Evolutionary conservation across 345 rosid species (phyloP).

Genomic region (Fremontodendron californicum): DNA sequence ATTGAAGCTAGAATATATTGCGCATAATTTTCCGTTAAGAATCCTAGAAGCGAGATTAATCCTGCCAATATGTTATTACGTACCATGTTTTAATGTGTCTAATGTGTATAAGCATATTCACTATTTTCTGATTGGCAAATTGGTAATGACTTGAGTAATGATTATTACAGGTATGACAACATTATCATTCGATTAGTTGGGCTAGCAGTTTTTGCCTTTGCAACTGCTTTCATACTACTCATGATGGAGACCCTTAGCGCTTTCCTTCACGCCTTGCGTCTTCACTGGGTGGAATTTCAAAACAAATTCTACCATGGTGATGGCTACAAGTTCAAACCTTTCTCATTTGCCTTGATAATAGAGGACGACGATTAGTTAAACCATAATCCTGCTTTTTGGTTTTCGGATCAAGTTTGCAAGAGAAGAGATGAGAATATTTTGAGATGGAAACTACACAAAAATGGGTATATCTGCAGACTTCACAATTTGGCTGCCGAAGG

Average conservation of each 20-base stretch:
- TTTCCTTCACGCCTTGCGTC: constrained; percentile 93
- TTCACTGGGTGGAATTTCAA: constrained; percentile 97
- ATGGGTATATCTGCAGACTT: not conserved
- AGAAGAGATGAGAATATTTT: constrained; percentile 10
- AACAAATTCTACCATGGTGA: constrained; percentile 89
- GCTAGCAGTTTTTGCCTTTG: constrained; percentile 82
- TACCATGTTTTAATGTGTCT: not conserved
- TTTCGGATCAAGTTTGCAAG: not conserved
- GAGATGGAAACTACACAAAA: constrained; percentile 10
- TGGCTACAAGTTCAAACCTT: constrained; percentile 91
- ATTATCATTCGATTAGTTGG: constrained; percentile 67
- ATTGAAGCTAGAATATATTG: not conserved
- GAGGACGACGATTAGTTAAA: constrained; percentile 62
- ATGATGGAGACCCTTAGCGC: constrained; percentile 99
- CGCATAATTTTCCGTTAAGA: constrained; percentile 1
- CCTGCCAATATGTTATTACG: not conserved
- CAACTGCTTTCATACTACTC: constrained; percentile 84
- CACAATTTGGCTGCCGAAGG: constrained; percentile 16
- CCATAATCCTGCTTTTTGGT: constrained; percentile 6
- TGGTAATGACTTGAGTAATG: not conserved
- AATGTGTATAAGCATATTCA: not conserved
- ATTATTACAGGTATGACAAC: constrained; percentile 68
- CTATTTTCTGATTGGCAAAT: not conserved
- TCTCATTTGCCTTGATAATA: constrained; percentile 60
- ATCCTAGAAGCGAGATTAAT: not conserved